Base-by-base conservation (phyloP, 1,284 basidiomycete genomes). In the Ceratobasidium sp. region DNA sequence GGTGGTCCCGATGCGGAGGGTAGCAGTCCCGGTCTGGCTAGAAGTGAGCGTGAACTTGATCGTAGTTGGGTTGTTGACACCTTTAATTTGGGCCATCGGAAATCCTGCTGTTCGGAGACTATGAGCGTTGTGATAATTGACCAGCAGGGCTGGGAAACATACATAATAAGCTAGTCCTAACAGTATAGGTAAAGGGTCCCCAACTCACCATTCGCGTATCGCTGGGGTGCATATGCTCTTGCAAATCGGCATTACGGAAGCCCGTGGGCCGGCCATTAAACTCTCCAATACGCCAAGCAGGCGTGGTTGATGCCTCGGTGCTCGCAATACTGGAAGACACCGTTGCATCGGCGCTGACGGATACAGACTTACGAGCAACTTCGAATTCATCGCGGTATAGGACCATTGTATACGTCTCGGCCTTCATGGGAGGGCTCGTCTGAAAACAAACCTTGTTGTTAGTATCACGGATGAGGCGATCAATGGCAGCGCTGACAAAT, bases 261-360 rank as follows among this genome's bases (percentile, higher is more conserved):
- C 84, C 85, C 31, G 81, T 78, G 8, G 85, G 85, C 19, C 83
- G 84, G 49, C 85, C 85, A 76, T 86, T 85, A 27, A 83, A 82
- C 48, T 83, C 83, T 81, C 85, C 84, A 69, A 86, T 85, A 41
- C 81, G 81, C 85, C 85, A 86, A 58, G 85, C 84, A 34, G 58
- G 53, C 1, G 79, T 83, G 1, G 79, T 82, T 27, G 84, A 72
- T 2, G 80, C 79, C 14, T 83, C 78, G 71, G 81, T 81, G 14
- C 78, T 73, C 0, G 80, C 80, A 63, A 84, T 83, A 51, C 59
- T 76, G 41, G 72, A 69, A 16, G 80, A 81, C 0, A 76, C 76
- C 1, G 84, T 84, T 31, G 78, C 76, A 29, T 85, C 85, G 41
- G 84, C 83, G 24, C 76, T 79, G 48, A 86, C 83, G 22, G 81